phyloP scores from a whole-genome alignment of 352 stramenopile species.

The Detonula confervacea region DNA sequence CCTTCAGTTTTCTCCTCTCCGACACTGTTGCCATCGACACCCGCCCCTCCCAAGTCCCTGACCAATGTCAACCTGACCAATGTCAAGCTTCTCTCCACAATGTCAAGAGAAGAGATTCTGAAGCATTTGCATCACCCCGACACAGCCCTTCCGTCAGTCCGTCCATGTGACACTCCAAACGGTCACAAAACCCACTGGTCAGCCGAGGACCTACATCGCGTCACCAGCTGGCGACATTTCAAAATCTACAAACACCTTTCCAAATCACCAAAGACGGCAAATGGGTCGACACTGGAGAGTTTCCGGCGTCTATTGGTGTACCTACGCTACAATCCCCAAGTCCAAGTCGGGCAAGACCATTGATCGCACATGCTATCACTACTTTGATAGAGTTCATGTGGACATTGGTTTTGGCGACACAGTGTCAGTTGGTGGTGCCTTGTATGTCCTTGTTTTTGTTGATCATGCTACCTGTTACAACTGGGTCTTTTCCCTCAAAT shows the following conservation, averaged over 20 bases:
- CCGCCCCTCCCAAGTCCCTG: neutral
- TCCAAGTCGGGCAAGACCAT: neutral
- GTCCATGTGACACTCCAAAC: constrained; percentile 31
- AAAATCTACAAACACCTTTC: constrained; percentile 9
- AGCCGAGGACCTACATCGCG: constrained; percentile 14
- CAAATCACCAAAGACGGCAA: neutral
- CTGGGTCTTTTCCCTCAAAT: constrained; percentile 29
- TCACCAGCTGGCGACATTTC: constrained; percentile 14
- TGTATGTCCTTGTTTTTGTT: constrained; percentile 35
- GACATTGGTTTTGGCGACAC: constrained; percentile 41
- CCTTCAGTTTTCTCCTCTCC: too few species aligned
- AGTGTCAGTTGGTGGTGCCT: neutral
- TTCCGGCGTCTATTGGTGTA: constrained; percentile 10
- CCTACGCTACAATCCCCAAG: constrained; percentile 26
- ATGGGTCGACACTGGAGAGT: neutral
- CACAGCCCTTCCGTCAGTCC: constrained; percentile 3
- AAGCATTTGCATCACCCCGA: neutral
- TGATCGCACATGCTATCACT: neutral
- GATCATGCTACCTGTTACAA: constrained; percentile 28
- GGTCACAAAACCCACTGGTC: constrained; percentile 14
- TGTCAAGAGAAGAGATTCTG: neutral
- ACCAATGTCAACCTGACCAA: neutral
- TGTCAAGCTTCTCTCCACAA: neutral
- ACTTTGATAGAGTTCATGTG: constrained; percentile 23
- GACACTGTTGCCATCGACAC: neutral